A percentile compares a stretch with the other conserved stretches of the same genome.
Evolutionary conservation across 2,329 filamentous ascomycete genomes (phyloP).

Genomic region (Incumbomyces lentus): DNA sequence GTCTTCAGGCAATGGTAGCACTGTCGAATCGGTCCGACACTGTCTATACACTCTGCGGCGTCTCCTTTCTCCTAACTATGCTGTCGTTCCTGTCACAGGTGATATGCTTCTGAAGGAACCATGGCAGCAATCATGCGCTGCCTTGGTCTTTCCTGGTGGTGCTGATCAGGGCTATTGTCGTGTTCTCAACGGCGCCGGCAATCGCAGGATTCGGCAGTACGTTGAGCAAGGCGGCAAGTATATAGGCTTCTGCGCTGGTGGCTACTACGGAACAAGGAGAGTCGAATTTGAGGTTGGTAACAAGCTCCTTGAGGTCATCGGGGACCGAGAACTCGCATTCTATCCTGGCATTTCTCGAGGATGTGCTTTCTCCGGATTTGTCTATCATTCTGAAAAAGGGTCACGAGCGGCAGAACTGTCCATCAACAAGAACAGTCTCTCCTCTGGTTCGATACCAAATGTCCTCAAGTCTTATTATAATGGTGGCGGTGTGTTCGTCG

Average conservation of each 20-base stretch:
- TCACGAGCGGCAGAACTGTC: constrained; percentile 61
- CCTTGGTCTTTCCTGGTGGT: constrained; percentile 85
- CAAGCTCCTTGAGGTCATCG: constrained; percentile 70
- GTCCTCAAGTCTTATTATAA: constrained; percentile 78
- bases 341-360: constrained; percentile 81
- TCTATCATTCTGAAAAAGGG: constrained; percentile 78
- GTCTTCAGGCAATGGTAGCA: constrained; percentile 64
- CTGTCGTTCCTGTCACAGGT: constrained; percentile 74
- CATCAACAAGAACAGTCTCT: constrained; percentile 52
- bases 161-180: constrained; percentile 90
- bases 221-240: constrained; percentile 78
- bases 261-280: constrained; percentile 70
- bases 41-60: constrained; percentile 77
- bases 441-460: constrained; percentile 43
- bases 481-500: constrained; percentile 85
- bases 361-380: constrained; percentile 77
- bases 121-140: constrained; percentile 75
- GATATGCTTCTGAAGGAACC: constrained; percentile 78
- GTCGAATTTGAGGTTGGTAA: constrained; percentile 93
- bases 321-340: constrained; percentile 74
- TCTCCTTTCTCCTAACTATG: constrained; percentile 81
- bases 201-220: constrained; percentile 71
- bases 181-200: constrained; percentile 76
- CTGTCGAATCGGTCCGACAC: constrained; percentile 78
- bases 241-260: constrained; percentile 86